Base-by-base conservation (phyloP, 331 rosid genomes). In the Acacia pycnantha region DNA sequence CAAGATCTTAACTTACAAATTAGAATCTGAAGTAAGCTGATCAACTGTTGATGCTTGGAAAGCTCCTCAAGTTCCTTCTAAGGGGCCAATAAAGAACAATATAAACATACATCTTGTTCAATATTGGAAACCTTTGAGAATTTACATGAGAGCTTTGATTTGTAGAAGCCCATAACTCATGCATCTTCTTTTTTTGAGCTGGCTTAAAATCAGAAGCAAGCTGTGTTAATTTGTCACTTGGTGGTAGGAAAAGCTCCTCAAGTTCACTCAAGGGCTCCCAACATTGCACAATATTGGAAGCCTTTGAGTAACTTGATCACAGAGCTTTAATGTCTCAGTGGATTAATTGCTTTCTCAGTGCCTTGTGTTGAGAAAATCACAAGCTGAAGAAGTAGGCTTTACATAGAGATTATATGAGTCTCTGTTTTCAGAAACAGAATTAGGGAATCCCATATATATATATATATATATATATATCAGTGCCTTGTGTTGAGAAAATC, bases 241-340 rank as follows among this genome's bases (percentile, higher is more conserved):
- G 29, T 22, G 31, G 31, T 0, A 19, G 29, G 14, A 6, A 66
- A 31, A 15, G 71, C 46, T 16, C 46, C 46, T 19, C 47, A 67
- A 67, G 47, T 15, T 66, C 46, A 29, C 71, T 33, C 71, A 33
- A 31, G 5, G 71, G 71, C 44, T 41, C 6, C 71, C 71, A 66
- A 66, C 35, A 66, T 66, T 66, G 46, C n/a, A 6, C 71, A 66
- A 66, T 66, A 66, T 33, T 66, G 71, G 71, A 66, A 66, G 71
- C 46, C 71, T 31, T 66, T 66, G 46, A 66, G 46, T 26, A 66
- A 66, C 44, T 66, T 66, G 71, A 8, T 2, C 18, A 0, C 31
- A 15, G 22, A 65, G 40, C 44, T 66, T 66, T 33, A 33, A 16
- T 18, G 71, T 33, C 71, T 18, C 16, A 1, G 4, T 26, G 21